phyloP scores from a whole-genome alignment of 2,329 filamentous ascomycete genomes.

The Fusarium equiseti region DNA sequence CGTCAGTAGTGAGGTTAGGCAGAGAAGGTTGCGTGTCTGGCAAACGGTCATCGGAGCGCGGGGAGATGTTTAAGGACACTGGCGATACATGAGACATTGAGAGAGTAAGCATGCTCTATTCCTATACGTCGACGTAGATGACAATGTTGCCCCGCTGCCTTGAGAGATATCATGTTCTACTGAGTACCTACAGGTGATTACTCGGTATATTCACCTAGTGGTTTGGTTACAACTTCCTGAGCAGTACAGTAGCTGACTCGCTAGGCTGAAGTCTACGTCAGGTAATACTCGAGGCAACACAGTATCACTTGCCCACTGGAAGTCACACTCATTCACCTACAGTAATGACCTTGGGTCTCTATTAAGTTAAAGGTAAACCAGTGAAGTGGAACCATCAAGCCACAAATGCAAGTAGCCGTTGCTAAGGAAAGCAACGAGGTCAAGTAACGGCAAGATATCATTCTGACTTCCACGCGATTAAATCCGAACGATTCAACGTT shows the following conservation, averaged over 20 bases:
- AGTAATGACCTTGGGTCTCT: neutral
- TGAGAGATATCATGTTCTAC: conserved; percentile 28
- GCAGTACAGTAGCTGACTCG: neutral
- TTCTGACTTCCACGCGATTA: neutral
- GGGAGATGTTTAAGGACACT: neutral
- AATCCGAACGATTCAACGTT: neutral
- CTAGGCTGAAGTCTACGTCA: conserved; percentile 1
- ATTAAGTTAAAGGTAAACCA: conserved; percentile 16
- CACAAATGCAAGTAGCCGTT: conserved; percentile 25
- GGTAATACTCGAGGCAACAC: neutral
- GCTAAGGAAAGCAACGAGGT: neutral
- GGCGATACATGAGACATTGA: conserved; percentile 9
- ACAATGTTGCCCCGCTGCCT: conserved; percentile 24
- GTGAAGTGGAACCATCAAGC: conserved; percentile 28
- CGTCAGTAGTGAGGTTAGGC: conserved; percentile 5
- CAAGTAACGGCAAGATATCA: neutral
- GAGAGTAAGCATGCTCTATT: conserved; percentile 23
- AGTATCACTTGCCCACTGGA: conserved; percentile 17
- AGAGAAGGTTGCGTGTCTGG: conserved; percentile 33
- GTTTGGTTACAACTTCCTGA: neutral
- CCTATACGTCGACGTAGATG: conserved; percentile 20
- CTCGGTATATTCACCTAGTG: neutral
- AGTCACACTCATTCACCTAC: neutral
- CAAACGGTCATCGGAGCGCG: neutral
- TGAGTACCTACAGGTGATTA: neutral